Evolutionary conservation across 2,329 filamentous ascomycete species (phyloP), one percentile per base, ranked within the genome.

Genomic region (Colletotrichum salicis): DNA sequence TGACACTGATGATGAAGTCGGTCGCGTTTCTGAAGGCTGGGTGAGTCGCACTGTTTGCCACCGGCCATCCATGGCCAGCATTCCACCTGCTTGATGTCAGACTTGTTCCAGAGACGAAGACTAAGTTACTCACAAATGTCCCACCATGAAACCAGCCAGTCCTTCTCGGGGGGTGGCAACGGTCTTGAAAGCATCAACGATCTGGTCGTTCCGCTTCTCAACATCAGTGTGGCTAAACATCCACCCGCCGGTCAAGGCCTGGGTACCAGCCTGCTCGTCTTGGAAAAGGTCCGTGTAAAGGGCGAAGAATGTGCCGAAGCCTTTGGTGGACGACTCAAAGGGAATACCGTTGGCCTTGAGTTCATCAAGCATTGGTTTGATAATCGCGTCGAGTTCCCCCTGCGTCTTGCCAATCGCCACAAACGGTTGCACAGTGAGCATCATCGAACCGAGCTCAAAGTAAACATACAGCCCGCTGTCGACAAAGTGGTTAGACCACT

Each of bases 401-500:
- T 76, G 71, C 0, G 79, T 82, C 76, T 83, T 81, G 62, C 80
- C 79, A 31, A 83, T 72, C 31, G 78, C 82, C 1, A 83, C 79
- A 52, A 81, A 77, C 5, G 81, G 82, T n/a, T 80, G 78, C n/a
- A 84, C 80, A 65, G 80, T 79, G 19, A 86, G 78, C 41, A 78
- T 83, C 7, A 81, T 79, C 10, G 78, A 77, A 29, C 80, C 79
- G 1, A 85, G 76, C 57, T 84, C 84, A 73, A 85, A 86, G 71
- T 84, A 85, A 24, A 84, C 78, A 55, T 82, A 82, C 12, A 86
- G 80, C 1, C 84, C 80, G 27, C 80, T 77, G 29, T 82, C 80
- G 58, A 86, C 84, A 51, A 83, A 80, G 70, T 79, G 75, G 64
- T 81, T 82, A 52, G 81, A 75, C 69, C 82, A 81, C 58, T 80